These are phyloP conservation scores for Fusarium austroafricanum DNA, from an alignment of 2,329 filamentous ascomycete species.

Conservation along the genomic window DNA sequence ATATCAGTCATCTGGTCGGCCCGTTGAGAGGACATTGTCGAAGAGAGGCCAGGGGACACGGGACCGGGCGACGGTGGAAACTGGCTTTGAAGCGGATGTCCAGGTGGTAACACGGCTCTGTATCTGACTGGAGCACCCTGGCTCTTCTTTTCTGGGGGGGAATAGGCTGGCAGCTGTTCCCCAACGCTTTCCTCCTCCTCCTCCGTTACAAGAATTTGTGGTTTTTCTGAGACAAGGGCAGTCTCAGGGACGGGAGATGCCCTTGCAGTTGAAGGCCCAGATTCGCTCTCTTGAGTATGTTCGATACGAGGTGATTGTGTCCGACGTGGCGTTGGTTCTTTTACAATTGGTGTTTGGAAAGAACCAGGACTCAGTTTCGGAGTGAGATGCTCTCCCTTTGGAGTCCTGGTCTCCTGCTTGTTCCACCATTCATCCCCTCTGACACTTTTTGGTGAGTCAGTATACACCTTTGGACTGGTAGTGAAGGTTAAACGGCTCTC, in stretches of 20 bases:
- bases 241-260: constrained; percentile 28
- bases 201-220: constrained; percentile 54
- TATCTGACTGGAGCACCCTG: constrained; percentile 60
- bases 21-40: constrained; percentile 71
- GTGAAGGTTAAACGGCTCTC: constrained; percentile 58
- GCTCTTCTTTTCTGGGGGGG: constrained; percentile 56
- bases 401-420: constrained; percentile 24
- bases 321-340: constrained; percentile 52
- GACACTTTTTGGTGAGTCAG: constrained; percentile 48
- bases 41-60: constrained; percentile 70
- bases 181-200: constrained; percentile 45
- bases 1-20: constrained; percentile 71
- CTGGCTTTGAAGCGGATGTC: constrained; percentile 58
- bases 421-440: constrained; percentile 55
- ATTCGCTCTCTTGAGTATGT: constrained; percentile 11
- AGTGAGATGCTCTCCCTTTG: constrained; percentile 31
- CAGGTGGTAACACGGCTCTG: constrained; percentile 68
- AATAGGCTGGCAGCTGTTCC: constrained; percentile 67
- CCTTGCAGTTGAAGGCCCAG: constrained; percentile 38
- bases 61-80: constrained; percentile 70
- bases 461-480: constrained; percentile 52
- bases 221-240: constrained; percentile 51
- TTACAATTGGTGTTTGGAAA: constrained; percentile 52
- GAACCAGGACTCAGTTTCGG: constrained; percentile 28
- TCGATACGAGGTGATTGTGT: constrained; percentile 48